Conservation (phyloP, 2,329 filamentous ascomycete species). For the Colletotrichum brevisporum region DNA sequence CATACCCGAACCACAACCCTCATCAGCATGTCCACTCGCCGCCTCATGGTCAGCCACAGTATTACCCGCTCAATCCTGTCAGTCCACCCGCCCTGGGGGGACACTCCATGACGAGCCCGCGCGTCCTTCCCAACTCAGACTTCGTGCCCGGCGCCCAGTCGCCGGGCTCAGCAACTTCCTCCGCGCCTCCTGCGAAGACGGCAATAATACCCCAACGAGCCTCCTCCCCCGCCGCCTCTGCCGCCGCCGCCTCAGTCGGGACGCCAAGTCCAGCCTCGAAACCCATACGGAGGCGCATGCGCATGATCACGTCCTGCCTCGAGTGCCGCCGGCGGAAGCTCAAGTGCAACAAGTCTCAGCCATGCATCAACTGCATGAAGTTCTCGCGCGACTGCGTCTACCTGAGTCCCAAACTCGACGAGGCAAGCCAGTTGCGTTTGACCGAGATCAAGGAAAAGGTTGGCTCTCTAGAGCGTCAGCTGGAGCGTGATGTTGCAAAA, state of each 20-base stretch:
- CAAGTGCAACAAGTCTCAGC: slow-evolving; percentile 81
- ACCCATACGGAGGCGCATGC: slow-evolving; percentile 71
- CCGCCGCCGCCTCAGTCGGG: slow-evolving; percentile 4
- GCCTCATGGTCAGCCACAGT: slow-evolving; percentile 38
- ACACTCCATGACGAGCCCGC: slow-evolving; percentile 32
- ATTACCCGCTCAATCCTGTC: slow-evolving; percentile 35
- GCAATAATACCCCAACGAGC: slow-evolving; percentile 8
- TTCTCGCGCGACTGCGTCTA: slow-evolving; percentile 72
- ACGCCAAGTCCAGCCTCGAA: slow-evolving; percentile 45
- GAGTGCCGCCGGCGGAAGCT: slow-evolving; percentile 83
- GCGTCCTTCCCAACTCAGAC: slow-evolving; percentile 36
- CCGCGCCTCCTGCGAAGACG: slow-evolving; percentile 19
- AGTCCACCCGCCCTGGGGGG: slow-evolving; percentile 27
- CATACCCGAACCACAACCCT: slow-evolving; percentile 24
- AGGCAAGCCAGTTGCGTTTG: slow-evolving; percentile 77
- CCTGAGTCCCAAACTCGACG: slow-evolving; percentile 77
- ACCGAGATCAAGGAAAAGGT: slow-evolving; percentile 86
- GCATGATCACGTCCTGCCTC: slow-evolving; percentile 78
- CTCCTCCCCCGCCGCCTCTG: slow-evolving; percentile 27
- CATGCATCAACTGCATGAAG: slow-evolving; percentile 77
- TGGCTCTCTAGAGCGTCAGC: slow-evolving; percentile 76
- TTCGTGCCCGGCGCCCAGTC: slow-evolving; percentile 34
- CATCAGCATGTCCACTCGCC: slow-evolving; percentile 32
- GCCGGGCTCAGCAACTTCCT: slow-evolving; percentile 31
- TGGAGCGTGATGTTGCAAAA: slow-evolving; percentile 77